Evolutionary conservation across 371 early-diverging fungal species (phyloP).

Genomic region (Mortierella sp.): DNA sequence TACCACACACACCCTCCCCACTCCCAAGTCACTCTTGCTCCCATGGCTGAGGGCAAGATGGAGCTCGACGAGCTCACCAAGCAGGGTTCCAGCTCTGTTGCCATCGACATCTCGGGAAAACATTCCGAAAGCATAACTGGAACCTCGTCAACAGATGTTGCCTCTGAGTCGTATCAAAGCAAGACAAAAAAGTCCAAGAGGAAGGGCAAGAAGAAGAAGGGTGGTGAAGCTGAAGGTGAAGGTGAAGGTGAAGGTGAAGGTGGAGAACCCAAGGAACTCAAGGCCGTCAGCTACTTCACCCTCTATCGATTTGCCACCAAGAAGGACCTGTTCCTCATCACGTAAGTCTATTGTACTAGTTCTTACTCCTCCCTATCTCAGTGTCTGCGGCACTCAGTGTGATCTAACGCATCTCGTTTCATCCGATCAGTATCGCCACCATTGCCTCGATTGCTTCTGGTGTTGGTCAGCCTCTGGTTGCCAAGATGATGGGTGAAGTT

Average conservation of each 20-base stretch:
- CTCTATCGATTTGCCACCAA: slow-evolving; percentile 75
- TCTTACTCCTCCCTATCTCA: neutral
- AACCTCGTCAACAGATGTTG: slow-evolving; percentile 10
- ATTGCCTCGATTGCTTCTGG: slow-evolving; percentile 35
- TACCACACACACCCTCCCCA: neutral
- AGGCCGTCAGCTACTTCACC: slow-evolving; percentile 55
- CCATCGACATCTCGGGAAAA: slow-evolving; percentile 3
- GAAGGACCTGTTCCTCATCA: slow-evolving; percentile 65
- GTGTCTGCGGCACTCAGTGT: too few species aligned
- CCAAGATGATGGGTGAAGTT: slow-evolving; percentile 38
- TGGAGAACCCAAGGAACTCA: slow-evolving; percentile 19
- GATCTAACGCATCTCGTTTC: neutral
- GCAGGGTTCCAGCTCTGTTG: neutral
- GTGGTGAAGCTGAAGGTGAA: slow-evolving; percentile 27
- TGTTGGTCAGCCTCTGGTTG: slow-evolving; percentile 47
- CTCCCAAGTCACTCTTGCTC: neutral
- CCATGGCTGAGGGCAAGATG: slow-evolving; percentile 47
- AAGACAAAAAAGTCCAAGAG: slow-evolving; percentile 21
- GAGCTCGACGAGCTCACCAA: slow-evolving; percentile 50
- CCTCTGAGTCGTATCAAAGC: slow-evolving; percentile 34
- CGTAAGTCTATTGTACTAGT: slow-evolving; percentile 17
- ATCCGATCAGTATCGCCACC: slow-evolving; percentile 19
- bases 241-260: neutral
- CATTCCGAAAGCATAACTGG: neutral
- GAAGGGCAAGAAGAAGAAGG: slow-evolving; percentile 46